Conservation (phyloP, 1,284 basidiomycete species). For the Malassezia restricta region DNA sequence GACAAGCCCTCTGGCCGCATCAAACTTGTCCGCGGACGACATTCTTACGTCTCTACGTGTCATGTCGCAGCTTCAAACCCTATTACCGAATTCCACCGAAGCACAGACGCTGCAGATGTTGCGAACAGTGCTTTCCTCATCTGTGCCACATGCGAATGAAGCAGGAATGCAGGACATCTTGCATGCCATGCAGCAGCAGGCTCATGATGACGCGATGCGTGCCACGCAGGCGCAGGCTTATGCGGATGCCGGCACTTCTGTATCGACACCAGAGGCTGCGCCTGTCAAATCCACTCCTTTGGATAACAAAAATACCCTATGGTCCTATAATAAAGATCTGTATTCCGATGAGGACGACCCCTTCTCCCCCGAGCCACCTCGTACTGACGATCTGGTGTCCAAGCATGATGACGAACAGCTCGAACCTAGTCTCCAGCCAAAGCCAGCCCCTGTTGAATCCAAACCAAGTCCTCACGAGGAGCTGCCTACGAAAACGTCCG, state of each 20-base stretch:
- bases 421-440: neutral
- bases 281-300: neutral
- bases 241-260: constrained; percentile 5
- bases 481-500: neutral
- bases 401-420: neutral
- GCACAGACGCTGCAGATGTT: constrained; percentile 13
- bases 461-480: no score
- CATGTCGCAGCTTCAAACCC: constrained; percentile 12
- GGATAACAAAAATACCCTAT: neutral
- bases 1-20: neutral
- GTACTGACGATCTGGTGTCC: neutral
- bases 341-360: neutral
- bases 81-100: constrained; percentile 4
- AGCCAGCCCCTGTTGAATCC: neutral
- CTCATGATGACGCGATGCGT: neutral
- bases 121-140: constrained; percentile 15
- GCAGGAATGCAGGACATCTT: constrained; percentile 6
- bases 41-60: constrained; percentile 9
- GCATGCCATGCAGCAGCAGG: constrained; percentile 2
- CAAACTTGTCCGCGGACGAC: constrained; percentile 12
- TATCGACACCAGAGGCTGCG: neutral
- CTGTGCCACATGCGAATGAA: constrained; percentile 17
- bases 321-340: neutral
- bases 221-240: constrained; percentile 29
- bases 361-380: neutral